Base-by-base conservation (phyloP, 2,329 filamentous ascomycete species). In the Simplicillium sp. region DNA sequence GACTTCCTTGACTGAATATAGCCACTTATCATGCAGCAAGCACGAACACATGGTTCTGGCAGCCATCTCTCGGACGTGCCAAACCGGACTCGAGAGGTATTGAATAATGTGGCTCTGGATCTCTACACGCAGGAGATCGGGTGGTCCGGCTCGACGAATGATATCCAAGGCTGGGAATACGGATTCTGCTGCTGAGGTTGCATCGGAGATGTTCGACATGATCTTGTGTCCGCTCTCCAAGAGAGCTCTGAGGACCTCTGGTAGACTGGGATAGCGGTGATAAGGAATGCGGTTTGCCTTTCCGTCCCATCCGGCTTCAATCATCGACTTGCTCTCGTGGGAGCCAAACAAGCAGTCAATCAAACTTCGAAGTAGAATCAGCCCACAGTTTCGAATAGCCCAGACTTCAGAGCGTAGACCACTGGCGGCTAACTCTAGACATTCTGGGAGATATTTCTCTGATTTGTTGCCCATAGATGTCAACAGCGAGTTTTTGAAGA, bases 311-410 rank as follows among this genome's bases (percentile, higher is more conserved):
- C 78, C 76, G 38, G 64, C 72, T 57, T 72, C 82, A 52, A 72
- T 80, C 37, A 62, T 66, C 4, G 62, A 51, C 55, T 82, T 88
- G 66, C 68, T 87, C 60, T 87, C 82, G 41, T 78, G 81, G 0
- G 81, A 86, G 13, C 86, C 85, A 20, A 92, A 77, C 1, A 94
- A 66, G 46, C 77, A 75, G 55, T 92, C 86, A 39, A 94, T 84
- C 5, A 96, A 69, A 46, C 87, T 87, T 41, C 90, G 80, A 48
- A 97, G 80, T 7, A 98, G 76, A 64, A 97, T 84, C 29, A 97
- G 65, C 2, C 88, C 88, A 50, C 88, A 96, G 58, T 98, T 98
- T 1, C 89, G 82, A 42, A 98, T 88, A 0, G 89, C 87, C 92
- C 92, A 98, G 16, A 92, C 78, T 44, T 84, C 75, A 0, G 87